Conservation (phyloP, 2,329 filamentous ascomycete genomes). For the Ilyonectria mors-panacis region DNA sequence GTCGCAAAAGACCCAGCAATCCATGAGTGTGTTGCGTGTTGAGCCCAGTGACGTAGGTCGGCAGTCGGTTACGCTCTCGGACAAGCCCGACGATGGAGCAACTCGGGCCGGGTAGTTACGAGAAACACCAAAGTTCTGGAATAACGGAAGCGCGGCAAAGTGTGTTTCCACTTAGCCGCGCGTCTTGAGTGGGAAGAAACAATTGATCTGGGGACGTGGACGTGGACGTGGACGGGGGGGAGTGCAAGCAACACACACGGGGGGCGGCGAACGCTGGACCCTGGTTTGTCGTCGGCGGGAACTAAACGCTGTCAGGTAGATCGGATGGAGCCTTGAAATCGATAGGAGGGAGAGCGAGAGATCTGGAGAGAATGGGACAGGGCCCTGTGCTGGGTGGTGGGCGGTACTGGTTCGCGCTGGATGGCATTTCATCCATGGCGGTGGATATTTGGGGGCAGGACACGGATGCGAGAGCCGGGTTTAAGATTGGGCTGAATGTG, state of each 20-base stretch:
- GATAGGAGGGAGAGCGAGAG: conserved; percentile 6
- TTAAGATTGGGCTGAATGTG: not conserved
- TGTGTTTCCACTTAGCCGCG: conserved; percentile 16
- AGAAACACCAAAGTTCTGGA: conserved; percentile 11
- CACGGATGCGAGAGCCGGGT: conserved; percentile 5
- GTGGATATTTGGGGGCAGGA: conserved; percentile 11
- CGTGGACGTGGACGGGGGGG: conserved; percentile 22
- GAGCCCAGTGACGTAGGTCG: conserved; percentile 40
- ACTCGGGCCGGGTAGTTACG: not conserved
- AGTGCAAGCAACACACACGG: conserved; percentile 23
- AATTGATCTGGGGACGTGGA: conserved; percentile 13
- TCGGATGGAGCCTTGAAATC: conserved; percentile 6
- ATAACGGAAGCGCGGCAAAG: conserved; percentile 17
- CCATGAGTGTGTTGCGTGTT: not conserved
- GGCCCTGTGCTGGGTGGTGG: not conserved
- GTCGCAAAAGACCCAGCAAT: not conserved
- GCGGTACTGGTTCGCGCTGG: conserved; percentile 5
- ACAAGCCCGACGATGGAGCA: not conserved
- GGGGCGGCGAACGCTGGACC: not conserved
- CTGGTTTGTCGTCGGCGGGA: conserved; percentile 14
- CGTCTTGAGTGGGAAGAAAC: not conserved
- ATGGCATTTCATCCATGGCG: not conserved
- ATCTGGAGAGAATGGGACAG: conserved; percentile 12
- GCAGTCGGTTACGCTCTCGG: not conserved
- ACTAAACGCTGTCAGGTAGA: conserved; percentile 19